Evolutionary conservation across 768 basidiomycete species (phyloP).

Genomic region (Suillus bovinus): DNA sequence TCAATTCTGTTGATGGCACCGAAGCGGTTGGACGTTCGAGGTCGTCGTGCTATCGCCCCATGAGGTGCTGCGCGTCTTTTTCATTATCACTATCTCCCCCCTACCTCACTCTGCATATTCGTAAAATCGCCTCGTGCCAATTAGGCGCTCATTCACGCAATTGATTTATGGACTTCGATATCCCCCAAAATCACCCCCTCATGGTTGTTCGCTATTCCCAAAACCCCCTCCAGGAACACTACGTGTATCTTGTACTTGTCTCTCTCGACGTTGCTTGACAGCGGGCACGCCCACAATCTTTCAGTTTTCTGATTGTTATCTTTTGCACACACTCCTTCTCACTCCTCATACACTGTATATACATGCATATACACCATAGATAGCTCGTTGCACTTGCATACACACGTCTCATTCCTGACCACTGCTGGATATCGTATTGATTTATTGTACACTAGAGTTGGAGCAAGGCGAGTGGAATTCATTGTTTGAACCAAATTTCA

Average conservation of each 20-base stretch:
- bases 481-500: constrained; percentile 7
- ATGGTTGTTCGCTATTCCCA: constrained; percentile 12
- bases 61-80: constrained; percentile 14
- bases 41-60: constrained; percentile 18
- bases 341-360: constrained; percentile 36
- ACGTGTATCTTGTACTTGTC: constrained; percentile 14
- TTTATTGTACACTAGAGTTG: constrained; percentile 36
- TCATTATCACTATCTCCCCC: constrained; percentile 5
- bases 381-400: constrained; percentile 21
- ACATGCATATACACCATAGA: constrained; percentile 40
- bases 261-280: constrained; percentile 18
- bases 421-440: constrained; percentile 33
- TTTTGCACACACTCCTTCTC: constrained; percentile 29
- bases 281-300: constrained; percentile 27
- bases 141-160: constrained; percentile 6
- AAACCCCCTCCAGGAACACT: constrained; percentile 22
- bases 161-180: constrained; percentile 6
- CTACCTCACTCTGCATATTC: constrained; percentile 2
- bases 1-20: constrained; percentile 34
- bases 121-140: constrained; percentile 11
- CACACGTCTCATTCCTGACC: constrained; percentile 23
- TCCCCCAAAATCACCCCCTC: constrained; percentile 5
- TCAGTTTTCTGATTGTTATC: constrained; percentile 7
- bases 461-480: constrained; percentile 22
- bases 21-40: constrained; percentile 21